A percentile compares a stretch with the other conserved stretches of the same genome.
Evolutionary conservation across 345 rosid genomes (phyloP).

Genomic region (Hibiscus trionum): DNA sequence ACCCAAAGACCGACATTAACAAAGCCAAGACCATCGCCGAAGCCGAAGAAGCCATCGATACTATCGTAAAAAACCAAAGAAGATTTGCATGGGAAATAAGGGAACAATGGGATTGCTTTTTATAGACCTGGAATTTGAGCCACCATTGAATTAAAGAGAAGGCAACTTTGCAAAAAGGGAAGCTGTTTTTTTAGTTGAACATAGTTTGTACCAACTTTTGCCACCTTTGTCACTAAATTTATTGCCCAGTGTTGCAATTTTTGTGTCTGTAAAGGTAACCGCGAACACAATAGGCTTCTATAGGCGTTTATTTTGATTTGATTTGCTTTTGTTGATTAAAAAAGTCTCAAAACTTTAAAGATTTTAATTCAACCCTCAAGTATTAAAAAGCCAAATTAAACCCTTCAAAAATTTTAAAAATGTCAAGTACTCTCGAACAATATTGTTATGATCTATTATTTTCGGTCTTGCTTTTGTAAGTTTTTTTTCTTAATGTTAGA

Average conservation of each 20-base stretch:
- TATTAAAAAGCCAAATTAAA: no score
- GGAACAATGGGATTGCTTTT: background rate
- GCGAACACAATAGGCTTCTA: background rate
- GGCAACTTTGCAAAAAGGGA: background rate
- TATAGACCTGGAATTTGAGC: background rate
- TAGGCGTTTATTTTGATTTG: no score
- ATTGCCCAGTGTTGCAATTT: background rate
- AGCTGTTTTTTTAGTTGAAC: slow-evolving; percentile 1
- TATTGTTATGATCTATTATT: no score
- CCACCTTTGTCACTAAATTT: background rate
- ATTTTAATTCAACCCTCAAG: no score
- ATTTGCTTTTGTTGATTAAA: no score
- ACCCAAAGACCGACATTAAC: slow-evolving; percentile 9
- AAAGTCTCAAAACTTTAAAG: no score
- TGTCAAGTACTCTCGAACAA: no score
- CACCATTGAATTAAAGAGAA: slow-evolving; percentile 6
- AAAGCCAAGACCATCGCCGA: slow-evolving; percentile 11
- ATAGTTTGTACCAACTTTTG: background rate
- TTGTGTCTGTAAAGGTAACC: background rate
- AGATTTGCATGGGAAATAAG: background rate
- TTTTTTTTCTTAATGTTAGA: no score
- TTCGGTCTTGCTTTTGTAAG: no score
- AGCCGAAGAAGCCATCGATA: background rate
- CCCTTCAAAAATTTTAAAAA: no score
- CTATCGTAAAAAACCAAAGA: background rate